Evolutionary conservation across 2,329 filamentous ascomycete genomes (phyloP), one percentile per base, ranked within the genome.

Genomic region (Penicillium sp.): DNA sequence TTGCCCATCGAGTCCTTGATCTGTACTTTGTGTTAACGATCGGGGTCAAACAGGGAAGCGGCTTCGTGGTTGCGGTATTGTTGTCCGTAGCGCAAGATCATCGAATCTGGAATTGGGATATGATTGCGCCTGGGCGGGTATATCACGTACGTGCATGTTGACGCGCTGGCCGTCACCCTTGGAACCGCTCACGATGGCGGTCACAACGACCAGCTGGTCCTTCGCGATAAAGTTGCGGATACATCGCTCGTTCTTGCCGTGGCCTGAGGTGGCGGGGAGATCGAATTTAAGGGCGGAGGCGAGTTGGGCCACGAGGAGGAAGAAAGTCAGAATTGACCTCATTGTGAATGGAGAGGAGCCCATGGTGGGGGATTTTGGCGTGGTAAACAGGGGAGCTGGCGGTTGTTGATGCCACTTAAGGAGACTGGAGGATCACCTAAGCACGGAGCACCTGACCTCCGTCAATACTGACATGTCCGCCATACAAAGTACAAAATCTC

Each of bases 1-100:
- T 99, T 99, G 72, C 93, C 93, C 68, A 96, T 86, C 16, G 92
- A 88, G 79, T 99, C 95, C 77, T 89, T 90, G 78, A 99, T 96
- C 93, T 98, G 74, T 47, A 53, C 11, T 44, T 58, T 14, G 35
- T 49, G 50, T 59, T 51, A 63, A 50, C 52, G 11, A 55, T 49
- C 21, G 50, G 11, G 35, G 21, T 31, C 49, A 42, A n/a, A 37
- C 8, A 23, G 7, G 5, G 44, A 27, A 19, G 25, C 9, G 26
- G 45, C 6, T 47, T 29, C 26, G 44, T 47, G 45, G 45, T 21
- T 27, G 26, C 19, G 39, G 39, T 42, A 10, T 23, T 39, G 35
- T 39, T 23, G 39, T 13, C 11, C 19, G 19, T 42, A 23, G 37
- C 37, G 37, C 37, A 23, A 11, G 39, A 5, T 4, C 39, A 42